phyloP scores from a whole-genome alignment of 768 basidiomycete species.

The Leccinum fibrillosum region DNA sequence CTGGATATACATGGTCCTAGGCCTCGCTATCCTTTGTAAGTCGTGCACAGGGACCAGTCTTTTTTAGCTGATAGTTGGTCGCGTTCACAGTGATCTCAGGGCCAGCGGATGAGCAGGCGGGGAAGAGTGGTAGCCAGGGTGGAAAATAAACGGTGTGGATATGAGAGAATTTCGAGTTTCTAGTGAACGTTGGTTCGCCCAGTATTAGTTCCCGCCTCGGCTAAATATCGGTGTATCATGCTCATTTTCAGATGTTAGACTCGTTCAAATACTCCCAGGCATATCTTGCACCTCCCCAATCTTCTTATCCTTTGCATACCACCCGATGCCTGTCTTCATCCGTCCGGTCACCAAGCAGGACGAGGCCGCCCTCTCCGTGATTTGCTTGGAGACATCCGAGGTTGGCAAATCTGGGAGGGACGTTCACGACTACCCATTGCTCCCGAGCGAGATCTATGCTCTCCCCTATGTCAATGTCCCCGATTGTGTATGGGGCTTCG shows the following conservation, averaged over 20 bases:
- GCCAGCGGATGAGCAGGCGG: conserved; percentile 27
- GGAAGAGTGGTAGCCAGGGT: conserved; percentile 18
- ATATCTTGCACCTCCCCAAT: not conserved
- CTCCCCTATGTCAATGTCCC: conserved; percentile 71
- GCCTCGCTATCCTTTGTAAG: conserved; percentile 58
- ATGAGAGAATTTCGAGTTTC: not conserved
- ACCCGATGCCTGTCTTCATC: conserved; percentile 41
- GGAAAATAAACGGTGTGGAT: conserved; percentile 18
- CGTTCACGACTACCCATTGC: conserved; percentile 58
- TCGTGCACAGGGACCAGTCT: conserved; percentile 9
- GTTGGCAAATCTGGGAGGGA: conserved; percentile 64
- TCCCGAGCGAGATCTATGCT: conserved; percentile 71
- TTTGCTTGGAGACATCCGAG: conserved; percentile 73
- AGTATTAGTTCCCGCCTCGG: conserved; percentile 7
- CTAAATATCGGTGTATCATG: conserved; percentile 17
- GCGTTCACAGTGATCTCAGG: conserved; percentile 26
- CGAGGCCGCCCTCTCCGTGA: conserved; percentile 54
- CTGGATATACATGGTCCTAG: conserved; percentile 76
- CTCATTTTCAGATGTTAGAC: conserved; percentile 12
- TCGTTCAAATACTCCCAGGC: not conserved
- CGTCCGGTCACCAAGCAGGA: conserved; percentile 57
- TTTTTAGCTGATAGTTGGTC: not conserved
- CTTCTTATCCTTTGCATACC: not conserved
- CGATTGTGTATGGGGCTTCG: conserved; percentile 66
- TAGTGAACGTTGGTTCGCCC: not conserved